These are phyloP conservation scores for Posidonia oceanica DNA, from an alignment of 116 monocot genomes.

Conservation along the genomic window DNA sequence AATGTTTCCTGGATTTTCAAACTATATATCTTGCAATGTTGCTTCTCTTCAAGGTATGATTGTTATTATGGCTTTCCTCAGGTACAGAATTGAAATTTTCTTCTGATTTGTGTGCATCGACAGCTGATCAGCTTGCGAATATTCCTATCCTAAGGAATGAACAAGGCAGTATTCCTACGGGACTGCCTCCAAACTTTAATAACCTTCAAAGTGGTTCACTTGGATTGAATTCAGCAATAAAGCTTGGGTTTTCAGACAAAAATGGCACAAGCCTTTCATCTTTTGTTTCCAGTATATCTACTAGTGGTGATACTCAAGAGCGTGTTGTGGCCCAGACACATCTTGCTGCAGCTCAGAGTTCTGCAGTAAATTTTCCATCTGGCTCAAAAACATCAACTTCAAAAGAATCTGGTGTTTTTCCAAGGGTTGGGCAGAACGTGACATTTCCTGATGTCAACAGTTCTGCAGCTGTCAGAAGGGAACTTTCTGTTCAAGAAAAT, in stretches of 20 bases:
- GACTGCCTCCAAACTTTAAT: constrained; percentile 4
- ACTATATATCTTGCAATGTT: neutral
- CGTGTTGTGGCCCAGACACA: constrained; percentile 7
- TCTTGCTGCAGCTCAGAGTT: constrained; percentile 7
- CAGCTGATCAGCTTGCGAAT: neutral
- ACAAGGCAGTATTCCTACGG: neutral
- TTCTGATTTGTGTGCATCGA: neutral
- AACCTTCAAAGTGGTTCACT: constrained; percentile 12
- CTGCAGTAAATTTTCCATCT: constrained; percentile 2
- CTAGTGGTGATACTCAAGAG: constrained; percentile 9
- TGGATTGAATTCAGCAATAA: constrained; percentile 18
- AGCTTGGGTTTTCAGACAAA: constrained; percentile 10
- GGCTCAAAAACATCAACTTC: constrained; percentile 6
- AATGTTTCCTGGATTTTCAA: neutral
- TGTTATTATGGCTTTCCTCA: neutral
- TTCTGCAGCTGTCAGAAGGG: constrained; percentile 9
- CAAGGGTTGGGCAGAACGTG: constrained; percentile 13
- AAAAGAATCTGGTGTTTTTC: constrained; percentile 8
- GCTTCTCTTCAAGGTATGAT: neutral
- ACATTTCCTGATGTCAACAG: constrained; percentile 13
- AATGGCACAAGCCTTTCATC: constrained; percentile 12
- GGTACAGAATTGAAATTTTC: neutral
- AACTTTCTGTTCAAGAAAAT: constrained; percentile 14
- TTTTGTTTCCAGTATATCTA: constrained; percentile 14
- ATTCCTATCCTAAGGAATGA: neutral